Evolutionary conservation across 2,329 filamentous ascomycete species (phyloP), one percentile per base, ranked within the genome.

Genomic region (Cladorrhinum sp.): DNA sequence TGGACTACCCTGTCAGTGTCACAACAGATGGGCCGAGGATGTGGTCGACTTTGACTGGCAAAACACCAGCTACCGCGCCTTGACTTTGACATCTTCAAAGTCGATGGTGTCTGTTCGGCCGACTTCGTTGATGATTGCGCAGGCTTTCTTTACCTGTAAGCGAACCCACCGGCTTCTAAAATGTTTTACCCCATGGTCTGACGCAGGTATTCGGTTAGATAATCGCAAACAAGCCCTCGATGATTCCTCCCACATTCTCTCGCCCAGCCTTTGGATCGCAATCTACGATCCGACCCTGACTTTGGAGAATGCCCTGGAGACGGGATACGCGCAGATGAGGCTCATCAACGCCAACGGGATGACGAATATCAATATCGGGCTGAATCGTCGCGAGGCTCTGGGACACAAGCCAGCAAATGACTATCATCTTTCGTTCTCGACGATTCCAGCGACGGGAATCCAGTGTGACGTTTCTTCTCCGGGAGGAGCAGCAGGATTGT

Each of bases 271-370:
- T 2, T 63, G 24, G 22, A 52, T 63, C 48, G 61, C 61, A 6
- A 48, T 63, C 51, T 49, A 63, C 51, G 61, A 63, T 49, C 61
- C 61, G 8, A 63, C 58, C 18, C 50, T 61, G 10, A 41, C 55
- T 1, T 23, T 63, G 22, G 27, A 58, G 45, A 16, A 63, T 38
- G 51, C 61, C 4, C 48, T 63, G 2, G 23, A 49, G 12, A 50
- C 41, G 16, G 55, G 52, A 20, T 61, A 60, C 55, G 58, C 58
- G 1, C 53, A 58, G 6, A 55, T 63, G 58, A 49, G 55, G 1
- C 55, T 63, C 13, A 58, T 63, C 45, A 61, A 63, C 36, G 61
- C 61, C 32, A 63, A 61, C 49, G 61, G 61, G 13, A 36, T 63
- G 22, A 36, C 50, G 2, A 50, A 58, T 20, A 58, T 63, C 29